Evolutionary conservation across 257 asterid genomes (phyloP).

Genomic region (Solanum chilense): DNA sequence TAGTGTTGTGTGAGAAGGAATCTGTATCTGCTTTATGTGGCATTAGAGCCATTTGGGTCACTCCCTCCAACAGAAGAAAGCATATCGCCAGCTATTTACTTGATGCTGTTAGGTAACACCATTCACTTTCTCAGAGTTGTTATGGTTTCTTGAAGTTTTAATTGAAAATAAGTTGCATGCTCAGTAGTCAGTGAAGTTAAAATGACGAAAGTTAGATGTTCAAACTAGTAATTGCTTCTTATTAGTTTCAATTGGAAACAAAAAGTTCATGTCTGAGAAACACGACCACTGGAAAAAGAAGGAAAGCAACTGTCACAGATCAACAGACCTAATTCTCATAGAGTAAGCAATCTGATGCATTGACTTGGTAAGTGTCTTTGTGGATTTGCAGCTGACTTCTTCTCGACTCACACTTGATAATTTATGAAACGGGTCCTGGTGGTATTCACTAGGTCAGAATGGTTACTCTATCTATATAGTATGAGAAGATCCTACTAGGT

Average conservation of each 20-base stretch:
- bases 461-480: background rate
- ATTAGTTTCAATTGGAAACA: background rate
- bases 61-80: conserved; percentile 71
- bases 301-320: background rate
- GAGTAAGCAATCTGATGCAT: background rate
- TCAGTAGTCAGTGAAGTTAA: background rate
- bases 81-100: conserved; percentile 57
- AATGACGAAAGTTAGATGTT: background rate
- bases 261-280: background rate
- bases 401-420: background rate
- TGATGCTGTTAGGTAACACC: conserved; percentile 62
- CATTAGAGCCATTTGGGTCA: conserved; percentile 86
- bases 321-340: background rate
- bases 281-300: background rate
- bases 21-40: conserved; percentile 66
- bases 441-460: background rate
- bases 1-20: conserved; percentile 35
- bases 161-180: background rate
- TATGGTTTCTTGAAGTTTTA: background rate
- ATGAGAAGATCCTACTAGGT: background rate
- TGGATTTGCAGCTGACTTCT: background rate
- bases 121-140: background rate
- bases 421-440: background rate
- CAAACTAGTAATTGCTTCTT: background rate
- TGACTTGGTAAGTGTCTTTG: background rate